Base-by-base conservation (phyloP, 2,329 filamentous ascomycete species). In the Colletotrichum echinochloae region DNA sequence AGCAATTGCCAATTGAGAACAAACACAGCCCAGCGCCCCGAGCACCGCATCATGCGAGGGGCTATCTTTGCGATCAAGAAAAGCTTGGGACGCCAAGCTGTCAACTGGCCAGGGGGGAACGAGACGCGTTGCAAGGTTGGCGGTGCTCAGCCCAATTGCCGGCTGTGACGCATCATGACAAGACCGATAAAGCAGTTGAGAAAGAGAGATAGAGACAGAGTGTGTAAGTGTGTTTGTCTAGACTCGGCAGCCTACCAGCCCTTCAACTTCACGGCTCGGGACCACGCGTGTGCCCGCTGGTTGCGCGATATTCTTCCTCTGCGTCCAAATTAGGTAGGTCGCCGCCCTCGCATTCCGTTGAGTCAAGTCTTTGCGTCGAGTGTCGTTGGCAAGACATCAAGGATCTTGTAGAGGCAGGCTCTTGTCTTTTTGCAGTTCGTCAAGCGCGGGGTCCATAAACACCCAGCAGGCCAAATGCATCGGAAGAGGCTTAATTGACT, bases 141-240 rank as follows among this genome's bases (percentile, higher is more conserved):
- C n/a, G 26, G 16, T 62, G 48, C 60, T 61, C 33, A 61, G 46
- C 39, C 59, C 46, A 44, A 52, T 48, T 52, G 35, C 18, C 9
- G 60, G 60, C 60, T 52, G 59, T 61, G 59, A 61, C 59, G 59
- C 44, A 61, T 26, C 44, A 28, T 30, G 33, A 41, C 54, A 57
- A 57, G n/a, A 39, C 23, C 16, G 54, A 57, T 9, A 26, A 30
- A 44, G 37, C 12, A 3, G 12, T 37, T 7, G 33, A 16, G 20
- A 44, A 23, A 16, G 35, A 12, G 37, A 12, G 16, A 20, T 16
- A 20, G 39, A 20, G 18, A 8, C 6, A 44, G 41, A 44, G 41
- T 3, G n/a, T n/a, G n/a, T n/a, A n/a, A n/a, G n/a, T n/a, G n/a
- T n/a, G n/a, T n/a, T n/a, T n/a, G n/a, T n/a, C n/a, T n/a, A n/a